These are phyloP conservation scores for Pleurotus salmoneostramineus DNA, from an alignment of 768 basidiomycete species.

Conservation along the genomic window DNA sequence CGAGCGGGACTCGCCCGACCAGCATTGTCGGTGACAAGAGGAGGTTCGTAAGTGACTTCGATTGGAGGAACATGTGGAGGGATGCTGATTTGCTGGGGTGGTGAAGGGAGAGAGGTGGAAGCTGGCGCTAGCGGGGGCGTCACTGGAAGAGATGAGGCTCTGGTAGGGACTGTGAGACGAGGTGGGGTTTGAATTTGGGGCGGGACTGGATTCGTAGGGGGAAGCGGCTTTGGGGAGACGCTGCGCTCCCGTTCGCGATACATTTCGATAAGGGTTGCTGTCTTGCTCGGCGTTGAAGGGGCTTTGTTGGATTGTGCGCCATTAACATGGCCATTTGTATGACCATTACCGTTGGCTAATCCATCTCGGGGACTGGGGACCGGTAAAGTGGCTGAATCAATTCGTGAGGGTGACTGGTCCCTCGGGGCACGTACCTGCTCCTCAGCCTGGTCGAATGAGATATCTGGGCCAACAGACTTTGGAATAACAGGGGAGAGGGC, in stretches of 20 bases:
- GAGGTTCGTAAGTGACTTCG: slow-evolving; percentile 27
- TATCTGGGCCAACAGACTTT: slow-evolving; percentile 6
- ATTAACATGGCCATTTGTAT: slow-evolving; percentile 14
- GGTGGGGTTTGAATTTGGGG: slow-evolving; percentile 25
- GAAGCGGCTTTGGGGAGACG: slow-evolving; percentile 21
- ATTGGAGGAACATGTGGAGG: slow-evolving; percentile 19
- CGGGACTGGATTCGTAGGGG: slow-evolving; percentile 7
- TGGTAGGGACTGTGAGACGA: slow-evolving; percentile 32
- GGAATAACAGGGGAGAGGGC: slow-evolving; percentile 17
- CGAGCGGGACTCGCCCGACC: slow-evolving; percentile 64
- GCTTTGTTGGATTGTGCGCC: slow-evolving; percentile 13
- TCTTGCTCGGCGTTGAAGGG: slow-evolving; percentile 47
- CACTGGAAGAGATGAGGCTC: slow-evolving; percentile 17
- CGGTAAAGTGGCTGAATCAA: background rate
- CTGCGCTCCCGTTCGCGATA: slow-evolving; percentile 71
- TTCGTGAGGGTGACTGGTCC: background rate
- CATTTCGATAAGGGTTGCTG: slow-evolving; percentile 81
- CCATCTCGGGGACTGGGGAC: background rate
- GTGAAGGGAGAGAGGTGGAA: slow-evolving; percentile 16
- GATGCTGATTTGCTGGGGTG: slow-evolving; percentile 20
- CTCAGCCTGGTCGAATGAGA: background rate
- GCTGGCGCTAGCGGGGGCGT: slow-evolving; percentile 20
- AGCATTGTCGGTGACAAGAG: slow-evolving; percentile 35
- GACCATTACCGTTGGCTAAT: slow-evolving; percentile 1
- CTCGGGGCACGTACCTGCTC: background rate